phyloP scores from a whole-genome alignment of 2,329 filamentous ascomycete genomes.

The Whalleya microplaca region DNA sequence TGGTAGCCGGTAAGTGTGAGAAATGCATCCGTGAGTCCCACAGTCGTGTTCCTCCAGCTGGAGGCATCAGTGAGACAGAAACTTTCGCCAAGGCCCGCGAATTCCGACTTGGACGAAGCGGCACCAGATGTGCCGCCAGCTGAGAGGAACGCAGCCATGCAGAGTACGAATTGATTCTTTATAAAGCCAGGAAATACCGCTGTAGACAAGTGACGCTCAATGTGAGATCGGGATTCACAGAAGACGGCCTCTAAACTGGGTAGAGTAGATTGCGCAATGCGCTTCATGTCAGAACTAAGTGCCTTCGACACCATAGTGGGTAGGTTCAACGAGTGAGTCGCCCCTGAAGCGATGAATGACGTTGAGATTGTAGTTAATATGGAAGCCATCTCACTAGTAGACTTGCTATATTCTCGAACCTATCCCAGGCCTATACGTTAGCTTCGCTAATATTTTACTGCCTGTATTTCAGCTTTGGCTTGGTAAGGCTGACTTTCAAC shows the following conservation, averaged over 20 bases:
- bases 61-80: slow-evolving; percentile 61
- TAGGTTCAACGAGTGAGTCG: slow-evolving; percentile 46
- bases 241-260: slow-evolving; percentile 52
- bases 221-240: slow-evolving; percentile 45
- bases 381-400: slow-evolving; percentile 49
- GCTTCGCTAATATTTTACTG: background rate
- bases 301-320: slow-evolving; percentile 44
- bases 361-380: slow-evolving; percentile 50
- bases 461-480: background rate
- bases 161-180: slow-evolving; percentile 52
- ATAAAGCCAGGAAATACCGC: slow-evolving; percentile 58
- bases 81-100: slow-evolving; percentile 59
- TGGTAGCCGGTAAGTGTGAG: slow-evolving; percentile 54
- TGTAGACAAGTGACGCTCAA: slow-evolving; percentile 48
- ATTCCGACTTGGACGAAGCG: slow-evolving; percentile 42
- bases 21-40: slow-evolving; percentile 55
- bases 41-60: slow-evolving; percentile 53
- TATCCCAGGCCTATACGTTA: slow-evolving; percentile 14
- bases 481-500: slow-evolving; percentile 45
- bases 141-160: slow-evolving; percentile 45
- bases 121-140: slow-evolving; percentile 26
- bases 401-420: slow-evolving; percentile 49
- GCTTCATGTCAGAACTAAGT: slow-evolving; percentile 51
- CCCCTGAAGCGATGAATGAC: slow-evolving; percentile 43
- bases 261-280: slow-evolving; percentile 47